These are phyloP conservation scores for Alternaria panax DNA, from an alignment of 2,329 filamentous ascomycete genomes.

Conservation along the genomic window DNA sequence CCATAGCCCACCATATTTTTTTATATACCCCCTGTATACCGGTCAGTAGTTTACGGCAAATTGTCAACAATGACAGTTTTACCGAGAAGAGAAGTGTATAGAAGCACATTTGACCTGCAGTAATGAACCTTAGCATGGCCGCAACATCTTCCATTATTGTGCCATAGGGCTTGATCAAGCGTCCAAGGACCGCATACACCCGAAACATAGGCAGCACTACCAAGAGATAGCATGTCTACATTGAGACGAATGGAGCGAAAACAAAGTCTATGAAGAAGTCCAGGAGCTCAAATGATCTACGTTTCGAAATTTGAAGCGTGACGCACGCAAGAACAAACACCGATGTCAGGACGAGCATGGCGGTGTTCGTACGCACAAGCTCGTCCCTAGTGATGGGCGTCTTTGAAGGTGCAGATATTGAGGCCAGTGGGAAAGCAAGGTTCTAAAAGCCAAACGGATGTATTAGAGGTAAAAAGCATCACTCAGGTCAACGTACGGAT, in stretches of 20 bases:
- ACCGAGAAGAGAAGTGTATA: conserved; percentile 16
- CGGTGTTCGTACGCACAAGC: conserved; percentile 17
- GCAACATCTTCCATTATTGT: conserved; percentile 38
- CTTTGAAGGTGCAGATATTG: conserved; percentile 3
- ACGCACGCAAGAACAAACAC: conserved; percentile 17
- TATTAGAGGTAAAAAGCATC: too few relatives aligned
- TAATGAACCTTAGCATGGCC: conserved; percentile 46
- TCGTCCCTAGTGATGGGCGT: conserved; percentile 13
- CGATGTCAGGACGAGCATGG: conserved; percentile 25
- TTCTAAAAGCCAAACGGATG: too few relatives aligned
- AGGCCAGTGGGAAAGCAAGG: too few relatives aligned
- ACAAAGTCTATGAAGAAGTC: conserved; percentile 36
- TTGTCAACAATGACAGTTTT: conserved; percentile 35
- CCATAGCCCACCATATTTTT: conserved; percentile 48
- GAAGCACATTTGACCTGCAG: conserved; percentile 46
- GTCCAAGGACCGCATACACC: conserved; percentile 33
- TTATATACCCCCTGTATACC: conserved; percentile 36
- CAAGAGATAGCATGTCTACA: conserved; percentile 44
- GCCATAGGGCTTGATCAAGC: conserved; percentile 36
- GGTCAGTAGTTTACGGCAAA: conserved; percentile 44
- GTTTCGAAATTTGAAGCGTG: conserved; percentile 15
- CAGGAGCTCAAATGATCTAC: conserved; percentile 18
- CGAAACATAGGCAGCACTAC: conserved; percentile 43
- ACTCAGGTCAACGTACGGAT: too few relatives aligned
- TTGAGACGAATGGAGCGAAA: conserved; percentile 34